Evolutionary conservation across 805 yeast species (phyloP).

Genomic region (Yamadazyma scolyti): DNA sequence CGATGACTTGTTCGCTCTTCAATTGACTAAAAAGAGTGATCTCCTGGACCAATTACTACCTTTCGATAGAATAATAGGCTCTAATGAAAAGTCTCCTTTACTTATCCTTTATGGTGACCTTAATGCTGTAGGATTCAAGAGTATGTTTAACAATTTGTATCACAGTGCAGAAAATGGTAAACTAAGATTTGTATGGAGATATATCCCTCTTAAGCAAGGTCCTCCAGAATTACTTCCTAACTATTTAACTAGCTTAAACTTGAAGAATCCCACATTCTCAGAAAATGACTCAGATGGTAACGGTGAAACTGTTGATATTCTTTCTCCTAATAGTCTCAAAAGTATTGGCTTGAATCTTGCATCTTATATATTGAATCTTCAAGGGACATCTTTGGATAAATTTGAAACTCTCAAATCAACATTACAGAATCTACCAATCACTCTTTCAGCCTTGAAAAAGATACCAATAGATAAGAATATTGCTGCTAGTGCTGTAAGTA

Average conservation of each 20-base stretch:
- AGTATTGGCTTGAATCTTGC: constrained; percentile 40
- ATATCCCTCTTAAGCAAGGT: constrained; percentile 38
- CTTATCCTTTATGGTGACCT: constrained; percentile 68
- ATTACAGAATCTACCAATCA: constrained; percentile 52
- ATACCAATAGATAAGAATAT: constrained; percentile 1
- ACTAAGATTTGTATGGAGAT: constrained; percentile 72
- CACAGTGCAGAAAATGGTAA: constrained; percentile 62
- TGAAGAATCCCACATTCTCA: constrained; percentile 31
- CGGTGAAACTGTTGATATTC: constrained; percentile 24
- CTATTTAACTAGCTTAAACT: constrained; percentile 61
- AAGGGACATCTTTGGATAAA: constrained; percentile 13
- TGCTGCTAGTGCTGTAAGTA: constrained; percentile 12
- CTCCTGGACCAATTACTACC: constrained; percentile 21
- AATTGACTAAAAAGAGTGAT: constrained; percentile 41
- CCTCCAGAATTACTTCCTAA: constrained; percentile 44
- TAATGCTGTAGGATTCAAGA: constrained; percentile 43
- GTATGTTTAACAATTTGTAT: constrained; percentile 56
- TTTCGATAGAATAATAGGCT: constrained; percentile 68
- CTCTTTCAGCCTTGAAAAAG: constrained; percentile 3
- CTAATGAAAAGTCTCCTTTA: constrained; percentile 44
- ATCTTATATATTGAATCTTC: constrained; percentile 28
- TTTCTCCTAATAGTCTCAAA: constrained; percentile 10
- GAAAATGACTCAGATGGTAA: constrained; percentile 57
- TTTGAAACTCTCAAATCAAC: constrained; percentile 36
- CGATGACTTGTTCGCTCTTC: constrained; percentile 77